Evolutionary conservation across 2,329 filamentous ascomycete genomes (phyloP), one percentile per base, ranked within the genome.

Genomic region (Cladosporium sp.): DNA sequence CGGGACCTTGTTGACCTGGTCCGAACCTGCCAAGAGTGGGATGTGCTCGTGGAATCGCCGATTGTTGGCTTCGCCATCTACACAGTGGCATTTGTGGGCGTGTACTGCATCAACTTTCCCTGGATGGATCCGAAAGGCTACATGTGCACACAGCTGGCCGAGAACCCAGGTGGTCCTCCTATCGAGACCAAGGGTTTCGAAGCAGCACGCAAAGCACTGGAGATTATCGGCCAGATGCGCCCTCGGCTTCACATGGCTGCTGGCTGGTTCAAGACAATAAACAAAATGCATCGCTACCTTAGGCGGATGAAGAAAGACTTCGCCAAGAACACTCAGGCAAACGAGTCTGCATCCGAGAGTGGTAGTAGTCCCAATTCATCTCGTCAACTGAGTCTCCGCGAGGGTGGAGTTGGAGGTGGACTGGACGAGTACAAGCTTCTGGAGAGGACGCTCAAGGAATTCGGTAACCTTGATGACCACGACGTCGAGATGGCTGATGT

Each of bases 21-120:
- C 18, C 82, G 85, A 16, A 85, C 87, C 4, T 89, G 86, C 71
- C 82, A 87, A 65, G 79, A 85, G 63, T 84, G 82, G 74, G 83
- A 85, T 63, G 85, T 85, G 64, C 78, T 91, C 1, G 86, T 88
- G 1, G 86, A 91, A 75, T 91, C 89, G 0, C 88, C 89, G 0
- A 83, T 91, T 36, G 84, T 89, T 3, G 83, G 86, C 3, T 91
- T 90, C 71, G 85, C 88, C 2, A 81, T 89, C 46, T 92, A 88
- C 81, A 86, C 85, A 13, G 88, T 89, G 0, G 85, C 86, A 0
- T 89, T 90, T 70, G 82, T 86, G 18, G 80, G 87, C 36, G 81
- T 90, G 2, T 92, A 91, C 73, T 86, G 86, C 13, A 81, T 83
- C 53, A 85, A 88, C 71, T 92, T 91, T 65, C 87, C 88, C 0